Evolutionary conservation across 163 green algal species (phyloP).

Genomic region (Scenedesmus sp.): DNA sequence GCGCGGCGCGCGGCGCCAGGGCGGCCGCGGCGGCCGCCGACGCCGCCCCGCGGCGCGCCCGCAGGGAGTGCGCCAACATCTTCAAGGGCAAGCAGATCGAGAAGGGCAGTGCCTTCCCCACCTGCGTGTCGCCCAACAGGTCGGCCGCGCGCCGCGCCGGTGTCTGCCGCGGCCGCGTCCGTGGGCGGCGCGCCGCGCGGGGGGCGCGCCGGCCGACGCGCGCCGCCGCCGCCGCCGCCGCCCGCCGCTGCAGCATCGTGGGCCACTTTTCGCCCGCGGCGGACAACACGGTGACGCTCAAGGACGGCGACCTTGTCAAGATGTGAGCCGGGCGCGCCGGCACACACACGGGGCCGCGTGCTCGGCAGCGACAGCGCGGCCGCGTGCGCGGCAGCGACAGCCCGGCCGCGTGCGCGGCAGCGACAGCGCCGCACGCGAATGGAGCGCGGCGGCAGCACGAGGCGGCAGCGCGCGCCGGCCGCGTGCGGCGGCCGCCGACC

Average conservation of each 20-base stretch:
- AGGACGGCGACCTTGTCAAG: conserved; percentile 93
- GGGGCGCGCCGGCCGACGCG: too few relatives aligned
- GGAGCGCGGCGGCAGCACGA: too few relatives aligned
- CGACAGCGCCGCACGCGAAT: too few relatives aligned
- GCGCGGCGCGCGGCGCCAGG: too few relatives aligned
- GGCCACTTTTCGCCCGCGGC: conserved; percentile 90
- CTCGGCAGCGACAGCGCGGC: not conserved
- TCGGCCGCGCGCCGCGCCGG: conserved; percentile 42
- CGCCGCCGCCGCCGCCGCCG: too few relatives aligned
- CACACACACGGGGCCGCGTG: not conserved
- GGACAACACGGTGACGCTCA: conserved; percentile 77
- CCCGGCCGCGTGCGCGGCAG: too few relatives aligned
- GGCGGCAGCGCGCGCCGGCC: too few relatives aligned
- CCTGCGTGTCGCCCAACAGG: conserved; percentile 94
- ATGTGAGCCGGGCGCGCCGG: conserved; percentile 73
- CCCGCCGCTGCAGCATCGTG: conserved; percentile 73
- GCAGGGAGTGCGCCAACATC: conserved; percentile 84
- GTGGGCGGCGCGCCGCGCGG: too few relatives aligned
- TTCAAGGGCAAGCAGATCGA: conserved; percentile 98
- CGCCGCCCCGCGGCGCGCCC: too few relatives aligned
- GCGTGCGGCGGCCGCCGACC: too few relatives aligned
- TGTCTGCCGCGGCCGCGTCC: not conserved
- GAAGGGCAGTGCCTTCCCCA: conserved; percentile 98
- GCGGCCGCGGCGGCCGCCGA: too few relatives aligned
- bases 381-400: not conserved